Percentiles rank a stretch among this genome's conserved stretches.
phyloP scores from a whole-genome alignment of 345 rosid species.

The Populus ilicifolia region DNA sequence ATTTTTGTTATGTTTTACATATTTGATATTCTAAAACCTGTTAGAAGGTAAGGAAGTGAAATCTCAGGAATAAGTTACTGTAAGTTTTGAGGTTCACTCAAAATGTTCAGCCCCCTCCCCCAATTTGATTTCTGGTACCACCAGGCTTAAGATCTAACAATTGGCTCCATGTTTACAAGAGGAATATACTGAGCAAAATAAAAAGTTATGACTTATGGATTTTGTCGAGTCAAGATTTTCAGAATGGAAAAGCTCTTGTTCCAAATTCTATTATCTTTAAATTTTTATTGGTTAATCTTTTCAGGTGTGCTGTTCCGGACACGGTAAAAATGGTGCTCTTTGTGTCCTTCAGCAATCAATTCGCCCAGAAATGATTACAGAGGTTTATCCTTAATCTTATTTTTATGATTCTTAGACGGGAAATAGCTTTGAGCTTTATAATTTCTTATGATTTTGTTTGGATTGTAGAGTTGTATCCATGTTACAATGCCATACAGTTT shows the following conservation, averaged over 20 bases:
- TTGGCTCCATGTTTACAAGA: no score
- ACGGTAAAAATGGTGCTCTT: constrained; percentile 90
- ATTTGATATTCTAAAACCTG: constrained; percentile 1
- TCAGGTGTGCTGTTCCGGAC: constrained; percentile 99
- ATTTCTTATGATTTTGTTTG: neutral
- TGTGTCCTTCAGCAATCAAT: constrained; percentile 90
- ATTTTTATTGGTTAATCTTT: constrained; percentile 6
- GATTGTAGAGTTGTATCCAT: no score
- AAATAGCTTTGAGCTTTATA: neutral
- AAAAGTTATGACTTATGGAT: neutral
- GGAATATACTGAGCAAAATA: no score
- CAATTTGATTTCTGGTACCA: neutral
- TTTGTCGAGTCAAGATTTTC: neutral
- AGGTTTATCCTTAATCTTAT: constrained; percentile 42
- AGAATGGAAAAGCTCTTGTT: neutral
- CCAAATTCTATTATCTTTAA: neutral
- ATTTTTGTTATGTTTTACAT: constrained; percentile 3
- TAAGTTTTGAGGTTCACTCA: neutral
- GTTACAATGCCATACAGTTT: no score
- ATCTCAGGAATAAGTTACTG: neutral
- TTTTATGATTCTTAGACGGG: neutral
- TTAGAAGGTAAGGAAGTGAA: neutral
- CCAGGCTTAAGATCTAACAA: no score
- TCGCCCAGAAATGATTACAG: constrained; percentile 96
- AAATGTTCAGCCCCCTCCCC: neutral